phyloP scores from a whole-genome alignment of 1,284 basidiomycete genomes.

The Salmacisia buchloeana region DNA sequence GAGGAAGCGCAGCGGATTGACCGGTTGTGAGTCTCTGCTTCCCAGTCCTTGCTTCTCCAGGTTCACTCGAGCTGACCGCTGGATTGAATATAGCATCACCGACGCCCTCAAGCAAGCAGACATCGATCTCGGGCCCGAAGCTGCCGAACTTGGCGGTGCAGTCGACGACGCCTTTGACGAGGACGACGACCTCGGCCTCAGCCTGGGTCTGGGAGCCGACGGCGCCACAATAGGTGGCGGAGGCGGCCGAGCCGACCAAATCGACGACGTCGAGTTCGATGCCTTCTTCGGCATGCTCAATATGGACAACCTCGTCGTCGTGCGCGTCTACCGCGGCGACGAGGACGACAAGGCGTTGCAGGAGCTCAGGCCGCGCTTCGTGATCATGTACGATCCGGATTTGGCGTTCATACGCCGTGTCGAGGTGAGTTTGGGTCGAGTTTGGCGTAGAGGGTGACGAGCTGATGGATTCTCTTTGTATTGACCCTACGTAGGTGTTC shows the following conservation, averaged over 20 bases:
- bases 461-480: background rate
- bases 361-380: conserved; percentile 82
- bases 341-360: conserved; percentile 81
- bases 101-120: conserved; percentile 11
- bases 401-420: conserved; percentile 85
- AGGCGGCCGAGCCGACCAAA: conserved; percentile 9
- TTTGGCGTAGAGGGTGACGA: background rate
- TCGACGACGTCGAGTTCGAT: conserved; percentile 61
- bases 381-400: conserved; percentile 86
- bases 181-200: background rate
- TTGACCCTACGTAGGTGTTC: conserved; percentile 12
- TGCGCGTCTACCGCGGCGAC: conserved; percentile 85
- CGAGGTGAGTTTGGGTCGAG: conserved; percentile 70
- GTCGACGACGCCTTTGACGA: background rate
- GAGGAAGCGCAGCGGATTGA: conserved; percentile 13
- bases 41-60: background rate
- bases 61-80: conserved; percentile 12
- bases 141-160: background rate
- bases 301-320: conserved; percentile 73
- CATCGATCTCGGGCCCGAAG: conserved; percentile 9
- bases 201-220: background rate
- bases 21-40: conserved; percentile 9
- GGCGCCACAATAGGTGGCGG: conserved; percentile 33
- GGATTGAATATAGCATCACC: conserved; percentile 13
- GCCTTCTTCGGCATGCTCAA: conserved; percentile 73